A percentile compares a stretch with the other conserved stretches of the same genome.
These are phyloP conservation scores for Boletus hoseneyae DNA, from an alignment of 1,284 basidiomycete species.

Conservation along the genomic window DNA sequence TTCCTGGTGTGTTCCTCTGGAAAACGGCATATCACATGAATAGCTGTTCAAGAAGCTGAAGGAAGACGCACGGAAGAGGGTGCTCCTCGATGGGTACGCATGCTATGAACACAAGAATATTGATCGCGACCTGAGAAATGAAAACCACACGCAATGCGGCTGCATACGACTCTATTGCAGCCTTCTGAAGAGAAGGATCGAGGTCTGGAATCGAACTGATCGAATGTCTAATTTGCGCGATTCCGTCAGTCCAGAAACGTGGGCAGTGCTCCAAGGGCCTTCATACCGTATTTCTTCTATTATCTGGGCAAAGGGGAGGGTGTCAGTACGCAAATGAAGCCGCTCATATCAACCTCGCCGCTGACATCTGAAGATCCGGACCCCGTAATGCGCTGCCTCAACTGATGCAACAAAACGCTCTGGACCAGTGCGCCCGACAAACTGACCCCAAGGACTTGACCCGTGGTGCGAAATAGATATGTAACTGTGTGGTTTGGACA, in stretches of 20 bases:
- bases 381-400: constrained; percentile 72
- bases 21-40: constrained; percentile 12
- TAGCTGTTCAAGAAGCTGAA: constrained; percentile 14
- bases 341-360: constrained; percentile 25
- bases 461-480: constrained; percentile 86
- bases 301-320: constrained; percentile 43
- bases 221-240: constrained; percentile 57
- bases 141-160: constrained; percentile 85
- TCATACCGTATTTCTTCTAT: constrained; percentile 67
- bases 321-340: constrained; percentile 24
- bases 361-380: constrained; percentile 68
- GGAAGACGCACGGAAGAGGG: constrained; percentile 57
- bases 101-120: constrained; percentile 57
- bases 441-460: constrained; percentile 88
- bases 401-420: constrained; percentile 63
- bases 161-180: constrained; percentile 81
- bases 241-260: constrained; percentile 16
- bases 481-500: constrained; percentile 54
- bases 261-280: constrained; percentile 14
- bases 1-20: constrained; percentile 59
- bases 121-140: constrained; percentile 67
- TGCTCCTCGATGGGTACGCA: constrained; percentile 77
- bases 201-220: constrained; percentile 77
- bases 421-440: constrained; percentile 81
- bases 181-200: constrained; percentile 54